Evolutionary conservation across 176 grass and related monocot genomes (phyloP), one percentile per base, ranked within the genome.

Genomic region (Zizania latifolia): DNA sequence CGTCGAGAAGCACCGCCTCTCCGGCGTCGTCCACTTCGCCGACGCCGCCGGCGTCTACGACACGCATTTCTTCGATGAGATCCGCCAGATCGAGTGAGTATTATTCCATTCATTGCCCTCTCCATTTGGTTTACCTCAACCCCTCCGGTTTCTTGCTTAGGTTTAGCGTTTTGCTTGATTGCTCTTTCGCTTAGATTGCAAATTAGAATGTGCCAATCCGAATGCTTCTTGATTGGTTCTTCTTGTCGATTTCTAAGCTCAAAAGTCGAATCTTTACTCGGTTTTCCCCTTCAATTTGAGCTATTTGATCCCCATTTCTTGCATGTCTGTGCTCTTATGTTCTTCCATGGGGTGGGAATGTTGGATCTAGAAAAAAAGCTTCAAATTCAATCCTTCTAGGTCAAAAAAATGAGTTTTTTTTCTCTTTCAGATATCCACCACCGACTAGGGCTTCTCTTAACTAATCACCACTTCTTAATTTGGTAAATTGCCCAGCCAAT

Each of bases 61-160:
- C 81, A 78, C 84, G 5, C 67, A 67, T 28, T 92, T 97, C 75
- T 97, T 97, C 54, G 93, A 97, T n/a, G 79, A 93, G 88, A 89
- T 97, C 84, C 83, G 93, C 39, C 78, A 77, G 71, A 97, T 97
- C 45, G 78, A 97, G 93, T 97, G 40, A 92, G 93, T 78, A 31
- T n/a, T n/a, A n/a, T 17, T 16, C 3, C 12, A 72, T 79, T 24
- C 70, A 72, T 43, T 32, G 13, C 35, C 16, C 59, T 7, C 29
- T 19, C 33, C 46, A 40, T 13, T 43, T 46, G 27, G 5, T 34
- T 15, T 15, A 38, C 2, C 16, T 33, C 64, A 22, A 23, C 33
- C 10, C 38, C n/a, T 29, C 15, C 2, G 15, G 4, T 58, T 44
- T 13, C 50, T 43, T 72, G 41, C 40, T 31, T 58, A 32, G 27